A percentile compares a stretch with the other conserved stretches of the same genome.
These are phyloP conservation scores for Coemansia sp. DNA, from an alignment of 192 early-diverging fungal genomes.

Conservation along the genomic window DNA sequence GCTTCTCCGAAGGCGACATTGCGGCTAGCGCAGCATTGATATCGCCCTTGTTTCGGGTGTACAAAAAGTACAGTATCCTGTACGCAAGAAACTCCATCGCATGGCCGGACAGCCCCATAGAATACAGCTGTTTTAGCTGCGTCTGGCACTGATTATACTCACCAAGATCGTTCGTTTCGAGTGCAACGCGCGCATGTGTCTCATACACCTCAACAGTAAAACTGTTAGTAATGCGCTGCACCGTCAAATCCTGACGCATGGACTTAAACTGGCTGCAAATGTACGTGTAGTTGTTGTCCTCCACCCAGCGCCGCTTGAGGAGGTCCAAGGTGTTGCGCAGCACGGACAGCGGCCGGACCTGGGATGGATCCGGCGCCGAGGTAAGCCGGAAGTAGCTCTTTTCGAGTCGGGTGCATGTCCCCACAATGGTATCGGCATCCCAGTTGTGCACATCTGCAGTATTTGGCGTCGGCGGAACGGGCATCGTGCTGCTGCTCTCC, in stretches of 20 bases:
- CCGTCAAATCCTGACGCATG: constrained; percentile 94
- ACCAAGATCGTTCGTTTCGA: constrained; percentile 95
- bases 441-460: constrained; percentile 68
- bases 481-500: constrained; percentile 7
- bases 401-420: constrained; percentile 81
- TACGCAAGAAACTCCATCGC: constrained; percentile 93
- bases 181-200: constrained; percentile 89
- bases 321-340: constrained; percentile 75
- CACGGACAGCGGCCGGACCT: constrained; percentile 85
- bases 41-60: constrained; percentile 84
- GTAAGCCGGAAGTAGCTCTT: constrained; percentile 94
- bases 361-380: constrained; percentile 85
- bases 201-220: constrained; percentile 97
- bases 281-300: constrained; percentile 88
- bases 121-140: constrained; percentile 87
- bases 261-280: constrained; percentile 98
- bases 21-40: constrained; percentile 74
- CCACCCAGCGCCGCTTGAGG: constrained; percentile 76
- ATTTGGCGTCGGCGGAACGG: constrained; percentile 35
- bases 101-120: constrained; percentile 65
- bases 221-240: constrained; percentile 89
- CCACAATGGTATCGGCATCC: constrained; percentile 85
- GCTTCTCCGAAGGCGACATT: constrained; percentile 68
- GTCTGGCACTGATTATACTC: constrained; percentile 99
- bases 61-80: constrained; percentile 86